phyloP scores from a whole-genome alignment of 495 filamentous ascomycete species.

The Apiosordaria backusii region DNA sequence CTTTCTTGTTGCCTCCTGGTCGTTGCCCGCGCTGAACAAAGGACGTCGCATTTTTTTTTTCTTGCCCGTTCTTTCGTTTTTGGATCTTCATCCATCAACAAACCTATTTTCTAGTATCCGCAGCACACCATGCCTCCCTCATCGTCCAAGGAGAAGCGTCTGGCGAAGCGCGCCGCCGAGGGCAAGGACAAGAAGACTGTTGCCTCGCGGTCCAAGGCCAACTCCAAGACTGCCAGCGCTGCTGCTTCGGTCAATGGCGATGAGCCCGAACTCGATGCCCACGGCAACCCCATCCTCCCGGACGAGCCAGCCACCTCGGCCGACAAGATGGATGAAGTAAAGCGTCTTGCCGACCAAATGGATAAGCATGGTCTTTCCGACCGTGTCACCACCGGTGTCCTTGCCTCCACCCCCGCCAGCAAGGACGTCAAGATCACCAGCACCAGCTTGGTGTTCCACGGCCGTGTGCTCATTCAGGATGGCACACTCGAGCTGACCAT shows the following conservation, averaged over 20 bases:
- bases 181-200: slow-evolving; percentile 72
- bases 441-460: slow-evolving; percentile 91
- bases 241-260: slow-evolving; percentile 68
- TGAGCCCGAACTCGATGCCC: slow-evolving; percentile 58
- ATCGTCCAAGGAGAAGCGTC: slow-evolving; percentile 93
- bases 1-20: slow-evolving; percentile 17
- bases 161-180: slow-evolving; percentile 88
- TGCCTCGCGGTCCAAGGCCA: slow-evolving; percentile 62
- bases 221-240: slow-evolving; percentile 61
- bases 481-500: slow-evolving; percentile 90
- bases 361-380: slow-evolving; percentile 95
- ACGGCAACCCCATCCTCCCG: slow-evolving; percentile 54
- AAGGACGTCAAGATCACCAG: slow-evolving; percentile 97
- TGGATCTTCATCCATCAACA: slow-evolving; percentile 5
- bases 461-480: slow-evolving; percentile 91
- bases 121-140: slow-evolving; percentile 72
- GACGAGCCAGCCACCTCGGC: slow-evolving; percentile 67
- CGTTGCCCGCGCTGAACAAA: slow-evolving; percentile 21
- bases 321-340: slow-evolving; percentile 74
- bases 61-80: slow-evolving; percentile 18
- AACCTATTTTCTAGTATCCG: slow-evolving; percentile 3
- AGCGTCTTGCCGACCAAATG: slow-evolving; percentile 71
- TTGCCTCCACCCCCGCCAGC: slow-evolving; percentile 76
- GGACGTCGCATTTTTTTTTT: slow-evolving; percentile 9
- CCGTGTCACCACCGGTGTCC: slow-evolving; percentile 95